phyloP scores from a whole-genome alignment of 169 alveolate species.

The Plasmodium gonderi region DNA sequence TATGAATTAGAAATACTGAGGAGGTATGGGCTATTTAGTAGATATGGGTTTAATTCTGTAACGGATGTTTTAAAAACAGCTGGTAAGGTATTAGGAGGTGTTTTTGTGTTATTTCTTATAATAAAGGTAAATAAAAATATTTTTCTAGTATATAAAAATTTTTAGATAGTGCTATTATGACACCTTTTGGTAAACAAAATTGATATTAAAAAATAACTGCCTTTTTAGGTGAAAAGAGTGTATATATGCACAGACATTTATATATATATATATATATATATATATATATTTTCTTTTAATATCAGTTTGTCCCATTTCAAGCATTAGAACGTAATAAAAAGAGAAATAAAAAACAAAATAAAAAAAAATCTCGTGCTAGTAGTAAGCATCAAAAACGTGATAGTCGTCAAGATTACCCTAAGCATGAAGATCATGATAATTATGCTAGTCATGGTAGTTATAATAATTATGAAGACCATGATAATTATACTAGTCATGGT shows the following conservation, averaged over 20 bases:
- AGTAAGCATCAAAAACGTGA: not conserved
- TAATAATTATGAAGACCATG: too few relatives aligned
- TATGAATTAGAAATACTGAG: not conserved
- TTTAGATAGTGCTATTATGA: not conserved
- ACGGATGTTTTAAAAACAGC: not conserved
- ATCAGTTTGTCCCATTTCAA: not conserved
- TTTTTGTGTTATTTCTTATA: not conserved
- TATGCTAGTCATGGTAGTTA: too few relatives aligned
- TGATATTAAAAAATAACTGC: not conserved
- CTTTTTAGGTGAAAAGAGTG: not conserved
- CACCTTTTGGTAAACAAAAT: too few relatives aligned
- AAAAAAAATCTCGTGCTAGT: too few relatives aligned
- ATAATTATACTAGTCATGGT: too few relatives aligned
- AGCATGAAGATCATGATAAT: too few relatives aligned
- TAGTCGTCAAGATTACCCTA: too few relatives aligned
- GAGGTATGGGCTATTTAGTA: not conserved
- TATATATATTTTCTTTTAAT: not conserved
- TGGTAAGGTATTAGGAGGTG: not conserved
- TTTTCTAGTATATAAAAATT: not conserved
- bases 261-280: not conserved
- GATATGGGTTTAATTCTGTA: not conserved
- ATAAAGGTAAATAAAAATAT: not conserved
- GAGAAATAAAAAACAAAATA: not conserved
- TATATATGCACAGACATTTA: too few relatives aligned
- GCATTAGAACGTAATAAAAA: not conserved